Percentiles rank a stretch among this genome's conserved stretches.
Conservation (phyloP, 2,329 filamentous ascomycete genomes). For the Zasmidium citrigriseum region DNA sequence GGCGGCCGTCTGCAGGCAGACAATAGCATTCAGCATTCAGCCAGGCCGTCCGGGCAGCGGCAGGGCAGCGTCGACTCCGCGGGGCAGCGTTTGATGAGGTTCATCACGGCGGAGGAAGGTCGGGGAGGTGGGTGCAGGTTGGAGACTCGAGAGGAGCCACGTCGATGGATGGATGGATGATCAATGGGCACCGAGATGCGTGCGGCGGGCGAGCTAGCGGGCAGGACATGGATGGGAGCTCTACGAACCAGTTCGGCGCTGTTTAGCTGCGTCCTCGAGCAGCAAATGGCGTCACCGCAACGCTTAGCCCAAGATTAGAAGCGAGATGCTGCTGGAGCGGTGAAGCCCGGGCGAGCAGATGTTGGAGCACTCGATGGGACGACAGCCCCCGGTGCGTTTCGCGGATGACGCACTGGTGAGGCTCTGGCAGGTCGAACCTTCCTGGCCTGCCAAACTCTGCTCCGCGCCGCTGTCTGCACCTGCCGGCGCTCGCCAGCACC, state of each 20-base stretch:
- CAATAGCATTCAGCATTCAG: neutral
- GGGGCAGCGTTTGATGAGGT: too few species aligned
- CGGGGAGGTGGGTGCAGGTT: neutral
- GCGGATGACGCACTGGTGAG: neutral
- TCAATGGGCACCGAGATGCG: neutral
- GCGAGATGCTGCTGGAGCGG: neutral
- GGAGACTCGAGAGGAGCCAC: neutral
- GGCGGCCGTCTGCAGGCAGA: neutral
- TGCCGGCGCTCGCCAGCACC: neutral
- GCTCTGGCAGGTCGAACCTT: neutral
- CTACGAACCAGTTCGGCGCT: neutral
- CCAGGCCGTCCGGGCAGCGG: neutral
- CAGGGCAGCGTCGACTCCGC: too few species aligned
- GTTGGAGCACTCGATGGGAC: too few species aligned
- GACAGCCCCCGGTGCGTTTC: neutral
- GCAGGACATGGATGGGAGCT: neutral
- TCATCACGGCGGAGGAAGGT: too few species aligned
- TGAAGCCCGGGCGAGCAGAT: slow-evolving; percentile 7
- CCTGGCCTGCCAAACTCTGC: neutral
- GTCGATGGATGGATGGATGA: neutral
- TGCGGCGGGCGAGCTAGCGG: neutral
- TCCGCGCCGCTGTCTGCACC: neutral
- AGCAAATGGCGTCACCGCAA: neutral
- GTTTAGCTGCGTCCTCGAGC: neutral
- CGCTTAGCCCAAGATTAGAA: neutral